Base-by-base conservation (phyloP, 2,329 filamentous ascomycete genomes). In the Fusarium nygamai region DNA sequence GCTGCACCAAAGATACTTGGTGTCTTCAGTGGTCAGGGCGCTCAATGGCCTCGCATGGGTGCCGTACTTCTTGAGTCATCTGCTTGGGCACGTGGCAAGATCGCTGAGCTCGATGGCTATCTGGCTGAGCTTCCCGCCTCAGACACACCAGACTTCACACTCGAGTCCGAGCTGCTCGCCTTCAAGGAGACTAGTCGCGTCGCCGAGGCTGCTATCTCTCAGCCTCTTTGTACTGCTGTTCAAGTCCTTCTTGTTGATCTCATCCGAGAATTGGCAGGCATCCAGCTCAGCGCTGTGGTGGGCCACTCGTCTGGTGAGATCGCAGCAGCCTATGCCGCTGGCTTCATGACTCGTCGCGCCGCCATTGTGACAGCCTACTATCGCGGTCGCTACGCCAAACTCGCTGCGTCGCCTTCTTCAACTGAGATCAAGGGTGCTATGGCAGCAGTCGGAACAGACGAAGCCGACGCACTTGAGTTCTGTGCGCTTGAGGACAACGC, bases 231-330 rank as follows among this genome's bases (percentile, higher is more conserved):
- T 10, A 68, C 66, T 14, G 64, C 66, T 1, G 44, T 68, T 0
- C 66, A 69, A 8, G 14, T 69, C 1, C 47, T 50, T 10, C 34
- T 62, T 0, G 31, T 62, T 1, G 27, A 57, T 2, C 43, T 68
- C 12, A 39, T 68, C 9, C 2, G 14, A 4, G 36, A 41, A 7
- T 8, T 59, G 20, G 58, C 56, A 20, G 50, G 79, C 1, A 78
- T 87, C 6, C 63, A 56, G 5, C 83, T 85, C 0, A 39, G 69
- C 2, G 80, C 78, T 14, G 84, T 86, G 0, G 78, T 81, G 1
- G 84, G 86, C 1, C 86, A 88, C 65, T 86, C 84, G 0, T 82
- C 78, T 48, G 86, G 86, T 8, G 65, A 68, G 6, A 67, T 68
- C 5, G 65, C 36, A 8, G 65, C 65, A 11, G 46, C 62, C 1